These are phyloP conservation scores for Ogataea paraovalis DNA, from an alignment of 805 yeast genomes.

Conservation along the genomic window DNA sequence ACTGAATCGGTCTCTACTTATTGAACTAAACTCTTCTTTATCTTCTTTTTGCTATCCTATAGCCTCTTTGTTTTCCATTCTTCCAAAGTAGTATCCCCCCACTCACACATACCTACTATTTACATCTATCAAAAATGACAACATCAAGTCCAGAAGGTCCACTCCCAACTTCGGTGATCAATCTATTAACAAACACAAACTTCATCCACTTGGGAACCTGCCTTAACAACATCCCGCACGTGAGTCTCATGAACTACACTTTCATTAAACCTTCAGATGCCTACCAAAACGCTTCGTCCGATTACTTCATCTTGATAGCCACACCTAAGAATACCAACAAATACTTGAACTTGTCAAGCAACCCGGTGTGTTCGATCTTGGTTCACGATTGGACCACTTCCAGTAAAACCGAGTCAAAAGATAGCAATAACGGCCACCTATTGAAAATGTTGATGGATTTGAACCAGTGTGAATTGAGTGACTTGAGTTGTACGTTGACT, in stretches of 20 bases:
- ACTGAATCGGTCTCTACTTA: too few relatives aligned
- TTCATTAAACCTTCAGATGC: slow-evolving; percentile 45
- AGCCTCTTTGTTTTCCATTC: too few relatives aligned
- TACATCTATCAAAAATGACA: slow-evolving; percentile 2
- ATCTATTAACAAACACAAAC: slow-evolving; percentile 54
- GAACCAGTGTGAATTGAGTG: slow-evolving; percentile 75
- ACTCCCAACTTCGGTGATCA: slow-evolving; percentile 33
- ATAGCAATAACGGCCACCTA: slow-evolving; percentile 28
- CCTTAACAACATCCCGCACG: slow-evolving; percentile 66
- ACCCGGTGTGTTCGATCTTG: slow-evolving; percentile 76
- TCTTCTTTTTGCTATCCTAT: too few relatives aligned
- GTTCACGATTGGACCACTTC: slow-evolving; percentile 85
- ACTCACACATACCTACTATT: too few relatives aligned
- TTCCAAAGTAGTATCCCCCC: too few relatives aligned
- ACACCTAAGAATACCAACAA: slow-evolving; percentile 71
- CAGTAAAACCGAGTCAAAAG: slow-evolving; percentile 9
- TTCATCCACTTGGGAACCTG: slow-evolving; percentile 86
- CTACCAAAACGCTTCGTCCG: slow-evolving; percentile 19
- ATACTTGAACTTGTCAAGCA: slow-evolving; percentile 60
- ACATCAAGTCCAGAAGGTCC: slow-evolving; percentile 15
- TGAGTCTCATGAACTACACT: slow-evolving; percentile 87
- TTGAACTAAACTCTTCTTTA: too few relatives aligned
- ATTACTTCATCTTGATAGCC: slow-evolving; percentile 60
- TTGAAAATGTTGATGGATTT: slow-evolving; percentile 64
- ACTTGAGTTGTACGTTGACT: slow-evolving; percentile 75